Evolutionary conservation across 768 basidiomycete genomes (phyloP).

Genomic region (Crucibulum laeve): DNA sequence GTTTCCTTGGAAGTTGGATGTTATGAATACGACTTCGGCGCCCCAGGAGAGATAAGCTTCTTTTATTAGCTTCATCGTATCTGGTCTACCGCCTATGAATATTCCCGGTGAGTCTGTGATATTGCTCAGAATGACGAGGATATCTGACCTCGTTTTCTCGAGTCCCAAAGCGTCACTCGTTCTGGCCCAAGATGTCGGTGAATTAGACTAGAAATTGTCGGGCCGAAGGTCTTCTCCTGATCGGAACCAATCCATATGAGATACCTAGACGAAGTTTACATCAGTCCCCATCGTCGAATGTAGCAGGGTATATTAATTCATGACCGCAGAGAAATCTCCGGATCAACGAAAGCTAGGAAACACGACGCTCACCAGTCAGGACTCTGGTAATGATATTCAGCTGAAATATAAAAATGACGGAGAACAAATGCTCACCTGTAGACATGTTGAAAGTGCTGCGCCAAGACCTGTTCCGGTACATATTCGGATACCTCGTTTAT

Average conservation of each 20-base stretch:
- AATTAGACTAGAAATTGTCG: conserved; percentile 72
- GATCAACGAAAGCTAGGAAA: conserved; percentile 11
- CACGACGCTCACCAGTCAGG: conserved; percentile 37
- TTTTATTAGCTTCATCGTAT: conserved; percentile 73
- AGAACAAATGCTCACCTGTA: conserved; percentile 52
- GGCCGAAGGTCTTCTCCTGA: conserved; percentile 83
- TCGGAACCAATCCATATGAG: conserved; percentile 84
- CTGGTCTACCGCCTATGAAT: conserved; percentile 58
- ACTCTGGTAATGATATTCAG: conserved; percentile 29
- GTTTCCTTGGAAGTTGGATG: conserved; percentile 75
- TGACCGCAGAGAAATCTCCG: conserved; percentile 10
- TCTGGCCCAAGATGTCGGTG: conserved; percentile 64
- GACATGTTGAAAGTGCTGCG: conserved; percentile 74
- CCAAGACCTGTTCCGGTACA: conserved; percentile 86
- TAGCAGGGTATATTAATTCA: not conserved
- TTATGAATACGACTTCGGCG: conserved; percentile 82
- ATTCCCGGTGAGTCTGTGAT: conserved; percentile 1
- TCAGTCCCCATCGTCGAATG: conserved; percentile 2
- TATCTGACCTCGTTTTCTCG: conserved; percentile 53
- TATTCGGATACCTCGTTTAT: conserved; percentile 78
- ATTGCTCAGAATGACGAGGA: not conserved
- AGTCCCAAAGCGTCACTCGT: conserved; percentile 76
- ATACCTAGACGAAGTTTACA: conserved; percentile 41
- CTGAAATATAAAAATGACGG: not conserved
- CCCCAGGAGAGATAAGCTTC: conserved; percentile 74